Evolutionary conservation across 306 rosid species (phyloP).

Genomic region (Potentilla sterilis): DNA sequence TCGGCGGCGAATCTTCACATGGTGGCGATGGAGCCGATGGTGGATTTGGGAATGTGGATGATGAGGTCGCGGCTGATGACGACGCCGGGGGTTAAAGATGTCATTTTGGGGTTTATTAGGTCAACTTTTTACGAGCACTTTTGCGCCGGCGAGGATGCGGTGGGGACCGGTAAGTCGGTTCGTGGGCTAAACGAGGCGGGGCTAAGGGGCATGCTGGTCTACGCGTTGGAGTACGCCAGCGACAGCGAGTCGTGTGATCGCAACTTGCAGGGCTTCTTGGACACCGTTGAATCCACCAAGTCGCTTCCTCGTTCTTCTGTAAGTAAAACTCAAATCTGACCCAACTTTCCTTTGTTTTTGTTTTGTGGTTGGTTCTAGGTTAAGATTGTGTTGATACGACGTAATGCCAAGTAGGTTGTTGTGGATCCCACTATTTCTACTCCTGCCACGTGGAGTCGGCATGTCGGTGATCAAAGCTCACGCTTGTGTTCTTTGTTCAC

Average conservation of each 20-base stretch:
- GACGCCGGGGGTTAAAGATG: slow-evolving; percentile 2
- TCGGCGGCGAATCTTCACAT: slow-evolving; percentile 66
- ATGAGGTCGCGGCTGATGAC: slow-evolving; percentile 67
- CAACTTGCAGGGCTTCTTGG: slow-evolving; percentile 53
- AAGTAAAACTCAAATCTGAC: slow-evolving; percentile 20
- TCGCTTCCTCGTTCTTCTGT: slow-evolving; percentile 79
- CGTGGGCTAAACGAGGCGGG: slow-evolving; percentile 44
- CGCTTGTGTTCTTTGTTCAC: not conserved
- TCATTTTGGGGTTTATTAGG: slow-evolving; percentile 29
- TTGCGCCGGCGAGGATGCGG: slow-evolving; percentile 79
- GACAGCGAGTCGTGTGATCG: slow-evolving; percentile 62
- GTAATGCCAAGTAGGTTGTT: not conserved
- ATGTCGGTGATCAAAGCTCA: not conserved
- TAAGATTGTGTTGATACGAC: not conserved
- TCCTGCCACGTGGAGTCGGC: slow-evolving; percentile 6
- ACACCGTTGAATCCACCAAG: slow-evolving; percentile 51
- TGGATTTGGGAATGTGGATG: slow-evolving; percentile 74
- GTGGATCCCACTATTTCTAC: not conserved
- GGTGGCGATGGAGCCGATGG: slow-evolving; percentile 67
- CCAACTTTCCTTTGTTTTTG: not conserved
- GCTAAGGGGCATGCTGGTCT: slow-evolving; percentile 72
- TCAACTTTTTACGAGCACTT: slow-evolving; percentile 57
- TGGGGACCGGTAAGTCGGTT: slow-evolving; percentile 41
- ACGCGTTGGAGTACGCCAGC: slow-evolving; percentile 67
- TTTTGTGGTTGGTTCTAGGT: not conserved